Evolutionary conservation across 208 protist species (phyloP), one percentile per base, ranked within the genome.

Genomic region (Phytomonas francai): DNA sequence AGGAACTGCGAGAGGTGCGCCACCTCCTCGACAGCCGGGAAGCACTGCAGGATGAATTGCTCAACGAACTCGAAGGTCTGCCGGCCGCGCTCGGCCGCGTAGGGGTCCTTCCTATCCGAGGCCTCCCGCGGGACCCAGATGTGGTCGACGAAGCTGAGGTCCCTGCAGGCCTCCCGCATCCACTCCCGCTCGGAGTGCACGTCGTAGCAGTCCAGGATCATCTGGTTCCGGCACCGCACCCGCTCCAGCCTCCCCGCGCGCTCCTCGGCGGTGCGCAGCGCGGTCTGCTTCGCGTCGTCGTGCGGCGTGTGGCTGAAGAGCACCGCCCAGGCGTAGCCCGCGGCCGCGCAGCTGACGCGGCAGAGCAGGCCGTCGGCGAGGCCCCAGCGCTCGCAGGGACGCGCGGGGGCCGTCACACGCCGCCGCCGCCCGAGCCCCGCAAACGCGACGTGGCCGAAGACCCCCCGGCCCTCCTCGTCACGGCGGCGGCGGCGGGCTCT

Each of bases 251-350:
- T 80, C 3, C 77, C 76, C 49, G 78, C 72, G 25, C 80, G 79
- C 59, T 96, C 86, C 45, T 94, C 86, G 7, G 58, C 63, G 28
- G 80, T 85, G 28, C 70, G 72, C 29, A 92, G 79, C 79, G 88
- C 80, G 1, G 80, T 75, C 77, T 96, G 91, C 83, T 94, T 96
- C 70, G 81, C 84, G 70, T 93, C 88, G 66, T 96, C 91, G 70
- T 93, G 89, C 31, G 88, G 84, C 0, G 91, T 94, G 78, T 94
- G 91, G 59, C 86, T 93, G 72, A 96, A 96, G 64, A 96, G 89
- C 62, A 96, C 78, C 72, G 91, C 85, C 91, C 91, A 96, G n/a
- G 91, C 83, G 75, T 96, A 96, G 34, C 89, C 80, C 31, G 88
- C 88, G 0, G 87, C 91, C 0, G 84, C 86, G 39, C 71, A 84